Base-by-base conservation (phyloP, 2,329 filamentous ascomycete species). In the Trichoderma koningiopsis region DNA sequence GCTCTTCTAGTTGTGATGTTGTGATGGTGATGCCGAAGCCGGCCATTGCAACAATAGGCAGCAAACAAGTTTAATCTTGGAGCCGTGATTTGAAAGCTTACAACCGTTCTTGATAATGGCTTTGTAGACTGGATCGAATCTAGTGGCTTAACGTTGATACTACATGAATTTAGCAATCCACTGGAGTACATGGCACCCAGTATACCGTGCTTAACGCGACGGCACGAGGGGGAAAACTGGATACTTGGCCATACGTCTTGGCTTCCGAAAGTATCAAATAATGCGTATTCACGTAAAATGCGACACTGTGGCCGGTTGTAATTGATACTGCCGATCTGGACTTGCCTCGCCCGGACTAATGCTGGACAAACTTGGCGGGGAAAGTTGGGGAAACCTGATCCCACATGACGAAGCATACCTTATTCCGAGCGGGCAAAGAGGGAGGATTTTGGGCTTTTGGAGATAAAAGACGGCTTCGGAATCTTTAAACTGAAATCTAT, bases 321-420 rank as follows among this genome's bases (percentile, higher is more conserved):
- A 67, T 56, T 29, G 14, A 37, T 24, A n/a, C 64, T 52, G 55
- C 55, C 62, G 62, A 57, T 47, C 64, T 29, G 16, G 55, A 16
- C 22, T 40, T 19, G 47, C 57, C 43, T 47, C 40, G 24, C 22
- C 29, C 65, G 65, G 65, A 68, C 40, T 55, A 68, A 55, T 68
- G 33, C 57, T 68, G 57, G 57, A 68, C 49, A 68, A 61, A 13
- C 14, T 53, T 61, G 43, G 58, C 56, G 65, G 56, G 65, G 65
- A 68, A 56, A 60, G 56, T 68, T 68, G 65, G 65, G 55, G 65
- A 68, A 68, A 59, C 33, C 58, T 55, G 55, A n/a, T 37, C 22
- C 33, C 64, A 31, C 55, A 43, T 67, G 40, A 59, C 47, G 8
- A 57, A 14, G 47, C 47, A 11, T 47, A 7, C 29, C 31, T 52